Evolutionary conservation across 1,284 basidiomycete genomes (phyloP).

Genomic region (Ceratorhiza oryzae-sativae): DNA sequence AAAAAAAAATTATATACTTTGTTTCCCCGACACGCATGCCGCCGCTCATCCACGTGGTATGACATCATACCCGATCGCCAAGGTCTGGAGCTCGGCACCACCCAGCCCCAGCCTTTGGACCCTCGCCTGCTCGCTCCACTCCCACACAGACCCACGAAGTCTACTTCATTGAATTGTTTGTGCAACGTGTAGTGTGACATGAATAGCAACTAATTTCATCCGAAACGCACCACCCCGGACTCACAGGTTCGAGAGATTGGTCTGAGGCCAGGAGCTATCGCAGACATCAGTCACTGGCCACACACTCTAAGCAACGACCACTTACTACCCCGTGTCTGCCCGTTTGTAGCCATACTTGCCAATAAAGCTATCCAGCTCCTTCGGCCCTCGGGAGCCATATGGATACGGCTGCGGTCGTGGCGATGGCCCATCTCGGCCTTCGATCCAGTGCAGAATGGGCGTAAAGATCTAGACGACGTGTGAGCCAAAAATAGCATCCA

Average conservation of each 20-base stretch:
- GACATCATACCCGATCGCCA: constrained; percentile 17
- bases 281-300: background rate
- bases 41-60: constrained; percentile 16
- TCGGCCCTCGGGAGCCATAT: constrained; percentile 94
- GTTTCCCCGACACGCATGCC: background rate
- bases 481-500: background rate
- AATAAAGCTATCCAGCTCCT: constrained; percentile 79
- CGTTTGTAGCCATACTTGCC: constrained; percentile 81
- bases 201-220: constrained; percentile 16
- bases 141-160: background rate
- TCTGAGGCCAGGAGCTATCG: constrained; percentile 51
- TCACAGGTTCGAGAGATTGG: constrained; percentile 48
- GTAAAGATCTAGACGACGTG: constrained; percentile 78
- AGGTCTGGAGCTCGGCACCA: background rate
- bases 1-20: background rate
- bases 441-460: constrained; percentile 93
- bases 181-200: constrained; percentile 20
- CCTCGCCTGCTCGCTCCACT: background rate
- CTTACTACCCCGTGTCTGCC: constrained; percentile 73
- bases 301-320: constrained; percentile 45
- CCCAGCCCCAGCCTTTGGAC: background rate
- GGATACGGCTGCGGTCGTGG: constrained; percentile 82
- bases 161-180: constrained; percentile 8
- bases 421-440: constrained; percentile 64
- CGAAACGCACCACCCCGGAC: background rate